These are phyloP conservation scores for Rhodamnia argentea DNA, from an alignment of 345 rosid species.

Conservation along the genomic window DNA sequence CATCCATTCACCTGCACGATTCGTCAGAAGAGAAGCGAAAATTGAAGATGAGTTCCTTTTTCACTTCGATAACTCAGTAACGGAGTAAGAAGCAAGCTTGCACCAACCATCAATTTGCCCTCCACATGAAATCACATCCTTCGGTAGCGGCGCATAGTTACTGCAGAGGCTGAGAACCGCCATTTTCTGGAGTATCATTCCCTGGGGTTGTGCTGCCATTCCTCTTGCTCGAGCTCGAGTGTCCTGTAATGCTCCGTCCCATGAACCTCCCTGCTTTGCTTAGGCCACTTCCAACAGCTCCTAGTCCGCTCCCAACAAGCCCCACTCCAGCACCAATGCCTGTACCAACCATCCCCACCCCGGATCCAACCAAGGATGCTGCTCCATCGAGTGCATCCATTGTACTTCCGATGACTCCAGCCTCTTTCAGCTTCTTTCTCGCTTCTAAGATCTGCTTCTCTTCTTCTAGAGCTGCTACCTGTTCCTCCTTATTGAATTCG, in stretches of 20 bases:
- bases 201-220: constrained; percentile 67
- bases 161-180: constrained; percentile 4
- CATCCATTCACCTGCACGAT: not conserved
- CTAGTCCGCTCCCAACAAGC: constrained; percentile 44
- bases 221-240: constrained; percentile 31
- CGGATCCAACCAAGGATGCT: constrained; percentile 42
- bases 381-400: constrained; percentile 80
- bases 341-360: constrained; percentile 53
- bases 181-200: constrained; percentile 41
- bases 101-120: not conserved
- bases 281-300: constrained; percentile 69
- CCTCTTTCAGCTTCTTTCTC: constrained; percentile 78
- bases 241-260: constrained; percentile 75
- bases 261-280: constrained; percentile 80
- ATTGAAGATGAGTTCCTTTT: not conserved
- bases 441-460: constrained; percentile 77
- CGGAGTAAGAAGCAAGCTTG: not conserved
- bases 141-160: not conserved
- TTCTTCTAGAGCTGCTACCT: constrained; percentile 64
- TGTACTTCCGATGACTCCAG: constrained; percentile 85
- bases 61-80: not conserved
- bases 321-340: constrained; percentile 29
- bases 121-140: not conserved
- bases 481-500: constrained; percentile 67
- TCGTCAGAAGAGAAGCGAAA: not conserved